phyloP scores from a whole-genome alignment of 2,329 filamentous ascomycete species.

The Diaporthe citriasiana region DNA sequence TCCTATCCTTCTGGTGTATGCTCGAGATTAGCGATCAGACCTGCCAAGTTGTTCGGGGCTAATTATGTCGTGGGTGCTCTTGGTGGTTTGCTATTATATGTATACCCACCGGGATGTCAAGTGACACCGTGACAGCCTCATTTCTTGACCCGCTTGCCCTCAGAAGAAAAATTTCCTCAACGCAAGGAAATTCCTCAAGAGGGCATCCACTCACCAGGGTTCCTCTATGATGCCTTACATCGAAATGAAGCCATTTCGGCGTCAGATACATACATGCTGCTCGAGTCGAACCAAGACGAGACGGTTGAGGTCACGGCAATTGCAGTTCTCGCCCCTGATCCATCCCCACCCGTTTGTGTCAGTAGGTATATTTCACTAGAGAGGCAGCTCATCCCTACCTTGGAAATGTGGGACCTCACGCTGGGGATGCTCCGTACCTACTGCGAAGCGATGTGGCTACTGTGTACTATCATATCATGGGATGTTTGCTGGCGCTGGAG shows the following conservation, averaged over 20 bases:
- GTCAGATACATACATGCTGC: conserved; percentile 7
- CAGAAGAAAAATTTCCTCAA: background rate
- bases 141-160: background rate
- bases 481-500: background rate
- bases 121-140: conserved; percentile 20
- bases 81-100: background rate
- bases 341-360: conserved; percentile 4
- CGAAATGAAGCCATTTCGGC: background rate
- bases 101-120: background rate
- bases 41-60: conserved; percentile 10
- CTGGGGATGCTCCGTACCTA: background rate
- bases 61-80: background rate
- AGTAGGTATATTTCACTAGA: background rate
- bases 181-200: background rate
- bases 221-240: background rate
- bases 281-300: conserved; percentile 10
- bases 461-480: background rate
- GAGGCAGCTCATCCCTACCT: conserved; percentile 9
- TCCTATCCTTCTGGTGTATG: background rate
- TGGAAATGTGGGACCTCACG: background rate
- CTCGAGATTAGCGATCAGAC: background rate
- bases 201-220: background rate
- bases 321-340: background rate
- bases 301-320: background rate
- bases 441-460: background rate